A percentile compares a stretch with the other conserved stretches of the same genome.
Evolutionary conservation across 2,329 filamentous ascomycete species (phyloP).

Genomic region (Tolypocladium cylindrosporum): DNA sequence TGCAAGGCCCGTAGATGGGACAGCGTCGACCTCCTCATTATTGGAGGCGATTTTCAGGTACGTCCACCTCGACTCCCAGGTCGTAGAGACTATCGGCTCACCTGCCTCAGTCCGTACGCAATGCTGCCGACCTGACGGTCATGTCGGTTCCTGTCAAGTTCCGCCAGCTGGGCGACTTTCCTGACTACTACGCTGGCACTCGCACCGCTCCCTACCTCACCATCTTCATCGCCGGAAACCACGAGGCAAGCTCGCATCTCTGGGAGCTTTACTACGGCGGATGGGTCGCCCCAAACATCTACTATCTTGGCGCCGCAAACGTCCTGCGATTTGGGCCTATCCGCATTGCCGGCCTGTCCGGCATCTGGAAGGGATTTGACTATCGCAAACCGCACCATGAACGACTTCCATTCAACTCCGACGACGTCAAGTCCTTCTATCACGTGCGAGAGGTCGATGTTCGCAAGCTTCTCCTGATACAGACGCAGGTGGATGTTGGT

Average conservation of each 20-base stretch:
- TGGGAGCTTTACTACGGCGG: slow-evolving; percentile 94
- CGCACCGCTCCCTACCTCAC: slow-evolving; percentile 78
- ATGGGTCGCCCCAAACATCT: slow-evolving; percentile 95
- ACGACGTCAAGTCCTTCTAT: slow-evolving; percentile 75
- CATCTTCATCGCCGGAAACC: slow-evolving; percentile 88
- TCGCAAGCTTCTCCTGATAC: slow-evolving; percentile 76
- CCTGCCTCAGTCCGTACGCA: slow-evolving; percentile 61
- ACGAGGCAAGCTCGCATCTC: slow-evolving; percentile 83
- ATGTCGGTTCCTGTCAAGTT: slow-evolving; percentile 89
- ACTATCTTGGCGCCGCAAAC: slow-evolving; percentile 91
- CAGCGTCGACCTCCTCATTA: slow-evolving; percentile 79
- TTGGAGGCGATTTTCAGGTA: slow-evolving; percentile 92
- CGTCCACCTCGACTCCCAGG: slow-evolving; percentile 1
- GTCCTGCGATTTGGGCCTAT: slow-evolving; percentile 75
- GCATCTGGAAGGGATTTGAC: slow-evolving; percentile 90
- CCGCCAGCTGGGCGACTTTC: slow-evolving; percentile 81
- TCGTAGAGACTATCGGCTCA: neutral
- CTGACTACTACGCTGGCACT: slow-evolving; percentile 80
- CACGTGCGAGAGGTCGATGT: slow-evolving; percentile 84
- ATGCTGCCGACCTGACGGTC: slow-evolving; percentile 75
- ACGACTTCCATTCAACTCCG: slow-evolving; percentile 69
- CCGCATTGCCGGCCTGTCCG: slow-evolving; percentile 80
- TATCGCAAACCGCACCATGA: slow-evolving; percentile 79
- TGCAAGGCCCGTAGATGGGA: slow-evolving; percentile 67
- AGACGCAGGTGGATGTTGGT: slow-evolving; percentile 83